Conservation (phyloP, 495 filamentous ascomycete species). For the Podospora didyma region DNA sequence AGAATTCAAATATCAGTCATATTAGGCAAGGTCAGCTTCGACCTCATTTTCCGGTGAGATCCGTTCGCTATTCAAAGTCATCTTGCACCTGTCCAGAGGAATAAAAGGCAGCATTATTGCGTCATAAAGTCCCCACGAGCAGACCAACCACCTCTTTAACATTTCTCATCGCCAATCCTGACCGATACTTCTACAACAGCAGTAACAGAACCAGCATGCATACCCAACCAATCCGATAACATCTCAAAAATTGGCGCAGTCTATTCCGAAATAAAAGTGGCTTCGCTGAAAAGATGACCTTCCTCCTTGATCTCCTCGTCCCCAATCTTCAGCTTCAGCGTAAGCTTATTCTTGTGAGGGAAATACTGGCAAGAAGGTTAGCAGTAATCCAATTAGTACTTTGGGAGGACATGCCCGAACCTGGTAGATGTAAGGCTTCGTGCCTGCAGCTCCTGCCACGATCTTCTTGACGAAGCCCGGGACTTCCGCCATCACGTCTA, state of each 20-base stretch:
- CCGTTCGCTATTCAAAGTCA: neutral
- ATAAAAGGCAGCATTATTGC: neutral
- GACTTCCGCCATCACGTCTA: constrained; percentile 96
- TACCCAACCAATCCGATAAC: constrained; percentile 1
- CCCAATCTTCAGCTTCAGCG: constrained; percentile 77
- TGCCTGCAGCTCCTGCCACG: constrained; percentile 79
- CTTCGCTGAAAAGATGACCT: constrained; percentile 75
- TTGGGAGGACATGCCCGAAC: constrained; percentile 39
- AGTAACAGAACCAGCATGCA: neutral
- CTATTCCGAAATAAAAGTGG: constrained; percentile 78
- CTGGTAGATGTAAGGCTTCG: constrained; percentile 97
- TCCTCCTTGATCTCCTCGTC: constrained; percentile 72
- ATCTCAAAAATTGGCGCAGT: neutral
- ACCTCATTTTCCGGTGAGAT: neutral
- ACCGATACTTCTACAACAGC: constrained; percentile 4
- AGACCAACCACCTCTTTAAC: neutral
- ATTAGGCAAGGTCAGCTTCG: neutral
- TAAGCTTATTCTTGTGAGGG: constrained; percentile 50
- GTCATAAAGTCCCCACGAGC: constrained; percentile 5
- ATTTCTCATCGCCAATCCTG: constrained; percentile 16
- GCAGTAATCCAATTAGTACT: neutral
- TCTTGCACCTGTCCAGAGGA: constrained; percentile 2
- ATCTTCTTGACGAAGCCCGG: constrained; percentile 93
- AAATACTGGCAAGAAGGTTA: constrained; percentile 56
- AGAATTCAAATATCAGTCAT: neutral